Evolutionary conservation across 805 yeast genomes (phyloP), one percentile per base, ranked within the genome.

Genomic region (Nakazawaea laoshanensis): DNA sequence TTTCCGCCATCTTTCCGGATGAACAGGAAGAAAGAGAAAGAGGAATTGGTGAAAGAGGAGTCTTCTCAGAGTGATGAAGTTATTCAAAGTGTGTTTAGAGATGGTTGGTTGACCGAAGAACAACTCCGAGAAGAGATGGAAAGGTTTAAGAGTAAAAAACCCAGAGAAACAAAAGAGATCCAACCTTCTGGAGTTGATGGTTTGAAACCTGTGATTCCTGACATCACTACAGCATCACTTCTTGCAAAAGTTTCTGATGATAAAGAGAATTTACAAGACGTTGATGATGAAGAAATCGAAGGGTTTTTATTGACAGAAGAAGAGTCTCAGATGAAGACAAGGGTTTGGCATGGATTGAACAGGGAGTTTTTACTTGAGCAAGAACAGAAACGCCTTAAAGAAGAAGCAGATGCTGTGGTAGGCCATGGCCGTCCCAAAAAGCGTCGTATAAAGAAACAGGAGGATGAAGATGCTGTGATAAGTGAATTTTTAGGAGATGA

Each of bases 331-430:
- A 51, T 79, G 42, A 92, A 89, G 53, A 88, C 86, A 44, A 67
- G 81, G 39, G 73, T 88, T 3, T 92, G 98, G 97, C 76, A 82
- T 34, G 88, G 92, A 2, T 65, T 85, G 24, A 88, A 94, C 54
- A 83, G 82, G 39, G 97, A 88, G 19, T 92, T 74, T 49, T 58
- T 92, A 35, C 52, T 85, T 7, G 92, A 81, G 30, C 95, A 86
- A 55, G 96, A 89, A 46, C 73, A 74, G 44, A 87, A 85, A 49
- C 63, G 88, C 41, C 63, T 89, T 39, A 85, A 88, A 51, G 68
- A 70, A 33, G 95, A 87, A 50, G 92, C 95, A 0, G 97, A 92
- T 57, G 74, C 71, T 38, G 70, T 84, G 19, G 80, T 89, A 0
- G 98, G 97, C 4, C 83, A 81, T 41, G 65, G 71, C 3, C 60